Evolutionary conservation across 1,284 basidiomycete species (phyloP).

Genomic region (Trametes hirsuta): DNA sequence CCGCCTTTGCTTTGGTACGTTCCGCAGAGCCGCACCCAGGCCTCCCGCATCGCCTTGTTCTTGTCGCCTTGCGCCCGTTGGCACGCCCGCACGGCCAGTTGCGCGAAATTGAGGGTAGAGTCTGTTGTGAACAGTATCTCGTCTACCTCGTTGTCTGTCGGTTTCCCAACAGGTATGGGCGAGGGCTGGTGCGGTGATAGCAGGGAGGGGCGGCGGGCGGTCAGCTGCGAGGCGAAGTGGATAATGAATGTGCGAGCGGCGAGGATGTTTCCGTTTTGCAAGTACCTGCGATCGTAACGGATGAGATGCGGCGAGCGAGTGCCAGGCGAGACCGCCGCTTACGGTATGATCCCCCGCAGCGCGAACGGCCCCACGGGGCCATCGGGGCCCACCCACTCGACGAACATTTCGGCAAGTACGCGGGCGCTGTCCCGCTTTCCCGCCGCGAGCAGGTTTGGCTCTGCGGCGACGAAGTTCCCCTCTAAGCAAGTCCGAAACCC

Average conservation of each 20-base stretch:
- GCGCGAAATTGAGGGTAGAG: conserved; percentile 81
- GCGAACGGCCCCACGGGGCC: conserved; percentile 71
- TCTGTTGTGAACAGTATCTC: conserved; percentile 78
- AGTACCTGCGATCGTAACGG: conserved; percentile 54
- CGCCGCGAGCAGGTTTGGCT: conserved; percentile 80
- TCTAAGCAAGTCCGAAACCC: conserved; percentile 49
- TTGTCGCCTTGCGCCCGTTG: conserved; percentile 81
- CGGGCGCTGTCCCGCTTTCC: conserved; percentile 88
- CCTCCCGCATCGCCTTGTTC: conserved; percentile 73
- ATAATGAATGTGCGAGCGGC: conserved; percentile 85
- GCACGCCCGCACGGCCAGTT: conserved; percentile 82
- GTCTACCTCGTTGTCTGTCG: conserved; percentile 44
- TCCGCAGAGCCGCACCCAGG: conserved; percentile 82
- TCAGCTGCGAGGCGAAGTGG: conserved; percentile 68
- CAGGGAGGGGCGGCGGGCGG: conserved; percentile 44
- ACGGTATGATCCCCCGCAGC: conserved; percentile 84
- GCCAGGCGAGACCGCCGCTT: conserved; percentile 35
- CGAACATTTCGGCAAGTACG: conserved; percentile 83
- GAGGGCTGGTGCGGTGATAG: conserved; percentile 45
- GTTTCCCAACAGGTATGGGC: conserved; percentile 43
- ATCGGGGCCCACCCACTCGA: conserved; percentile 69
- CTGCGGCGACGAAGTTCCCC: conserved; percentile 72
- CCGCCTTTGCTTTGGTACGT: conserved; percentile 76
- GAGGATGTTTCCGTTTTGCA: conserved; percentile 87
- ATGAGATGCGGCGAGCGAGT: conserved; percentile 1